Evolutionary conservation across 108 stramenopile genomes (phyloP).

Genomic region (Nitzschia palea): DNA sequence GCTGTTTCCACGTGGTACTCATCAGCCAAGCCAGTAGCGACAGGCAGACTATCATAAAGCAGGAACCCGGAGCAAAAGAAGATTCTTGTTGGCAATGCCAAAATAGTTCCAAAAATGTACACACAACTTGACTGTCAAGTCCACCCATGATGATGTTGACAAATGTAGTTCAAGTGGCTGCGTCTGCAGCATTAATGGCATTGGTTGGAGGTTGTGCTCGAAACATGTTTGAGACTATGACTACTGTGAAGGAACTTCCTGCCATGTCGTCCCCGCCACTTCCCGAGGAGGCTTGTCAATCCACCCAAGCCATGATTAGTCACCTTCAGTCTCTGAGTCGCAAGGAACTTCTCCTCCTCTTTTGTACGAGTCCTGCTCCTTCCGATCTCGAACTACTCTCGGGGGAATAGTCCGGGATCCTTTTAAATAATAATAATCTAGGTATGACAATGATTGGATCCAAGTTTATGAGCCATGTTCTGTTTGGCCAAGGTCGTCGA

Average conservation of each 20-base stretch:
- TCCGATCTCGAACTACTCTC: neutral
- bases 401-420: conserved; percentile 27
- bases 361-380: neutral
- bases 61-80: no score
- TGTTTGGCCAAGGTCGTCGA: conserved; percentile 28
- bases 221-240: conserved; percentile 22
- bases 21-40: no score
- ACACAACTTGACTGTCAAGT: no score
- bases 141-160: conserved; percentile 26
- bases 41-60: no score
- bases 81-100: no score
- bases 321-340: conserved; percentile 11
- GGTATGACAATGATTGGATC: conserved; percentile 12
- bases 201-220: conserved; percentile 11
- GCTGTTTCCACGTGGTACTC: no score
- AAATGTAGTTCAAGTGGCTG: conserved; percentile 1
- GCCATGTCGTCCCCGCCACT: neutral
- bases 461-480: conserved; percentile 21
- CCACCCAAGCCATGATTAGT: neutral
- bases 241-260: neutral
- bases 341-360: conserved; percentile 16
- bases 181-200: conserved; percentile 1
- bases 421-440: conserved; percentile 24
- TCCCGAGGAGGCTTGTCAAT: neutral
- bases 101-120: no score